Evolutionary conservation across 768 basidiomycete species (phyloP).

Genomic region (Cystofilobasidium capitatum): DNA sequence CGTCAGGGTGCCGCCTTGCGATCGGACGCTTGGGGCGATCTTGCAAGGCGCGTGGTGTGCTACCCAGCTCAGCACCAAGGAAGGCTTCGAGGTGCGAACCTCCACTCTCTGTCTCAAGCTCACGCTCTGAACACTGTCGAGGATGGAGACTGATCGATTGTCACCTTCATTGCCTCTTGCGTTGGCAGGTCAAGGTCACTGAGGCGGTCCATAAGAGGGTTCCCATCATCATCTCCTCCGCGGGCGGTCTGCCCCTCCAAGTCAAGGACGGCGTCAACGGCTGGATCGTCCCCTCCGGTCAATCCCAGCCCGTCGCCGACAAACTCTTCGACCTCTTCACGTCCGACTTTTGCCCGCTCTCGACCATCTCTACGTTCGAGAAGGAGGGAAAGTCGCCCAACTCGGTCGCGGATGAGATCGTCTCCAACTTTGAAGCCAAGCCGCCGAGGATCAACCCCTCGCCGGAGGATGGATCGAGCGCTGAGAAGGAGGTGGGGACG

Average conservation of each 20-base stretch:
- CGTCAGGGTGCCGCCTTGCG: conserved; percentile 68
- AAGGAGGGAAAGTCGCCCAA: conserved; percentile 5
- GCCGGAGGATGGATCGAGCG: no score
- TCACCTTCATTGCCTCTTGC: neutral
- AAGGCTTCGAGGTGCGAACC: conserved; percentile 97
- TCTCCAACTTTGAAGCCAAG: conserved; percentile 4
- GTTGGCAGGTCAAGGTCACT: conserved; percentile 11
- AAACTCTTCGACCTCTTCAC: conserved; percentile 7
- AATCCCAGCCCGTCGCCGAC: conserved; percentile 55
- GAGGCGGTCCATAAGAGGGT: conserved; percentile 86
- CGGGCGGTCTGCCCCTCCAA: conserved; percentile 91
- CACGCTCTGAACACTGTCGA: neutral
- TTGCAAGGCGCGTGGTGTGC: conserved; percentile 83
- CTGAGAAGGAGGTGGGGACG: neutral
- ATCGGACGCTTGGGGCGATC: conserved; percentile 57
- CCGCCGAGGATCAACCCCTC: conserved; percentile 17
- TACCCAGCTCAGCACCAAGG: conserved; percentile 80
- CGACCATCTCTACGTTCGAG: conserved; percentile 2
- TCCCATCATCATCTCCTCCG: conserved; percentile 70
- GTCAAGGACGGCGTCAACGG: conserved; percentile 80
- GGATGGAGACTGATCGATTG: neutral
- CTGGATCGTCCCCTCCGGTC: conserved; percentile 66
- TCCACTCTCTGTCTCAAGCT: conserved; percentile 35
- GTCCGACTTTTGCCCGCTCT: conserved; percentile 6
- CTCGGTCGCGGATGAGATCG: conserved; percentile 16